phyloP scores from a whole-genome alignment of 2,329 filamentous ascomycete species.

The Fulvia fulva region DNA sequence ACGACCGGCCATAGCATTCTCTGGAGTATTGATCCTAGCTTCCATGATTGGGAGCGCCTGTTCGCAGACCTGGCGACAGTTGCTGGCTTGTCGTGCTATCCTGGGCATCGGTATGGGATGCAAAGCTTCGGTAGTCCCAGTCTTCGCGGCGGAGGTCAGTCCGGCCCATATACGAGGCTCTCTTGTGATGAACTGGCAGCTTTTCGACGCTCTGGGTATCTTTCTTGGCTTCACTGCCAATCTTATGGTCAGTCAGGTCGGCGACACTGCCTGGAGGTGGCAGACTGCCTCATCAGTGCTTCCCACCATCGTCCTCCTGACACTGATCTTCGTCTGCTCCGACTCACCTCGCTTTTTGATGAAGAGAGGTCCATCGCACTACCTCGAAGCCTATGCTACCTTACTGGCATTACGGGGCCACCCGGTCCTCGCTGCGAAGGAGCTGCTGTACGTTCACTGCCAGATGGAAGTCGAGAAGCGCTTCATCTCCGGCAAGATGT shows the following conservation, averaged over 20 bases:
- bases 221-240: slow-evolving; percentile 30
- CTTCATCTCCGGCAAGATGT: slow-evolving; percentile 7
- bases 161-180: slow-evolving; percentile 23
- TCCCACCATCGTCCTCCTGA: slow-evolving; percentile 27
- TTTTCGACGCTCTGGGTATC: slow-evolving; percentile 32
- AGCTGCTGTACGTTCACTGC: slow-evolving; percentile 28
- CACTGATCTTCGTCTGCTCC: slow-evolving; percentile 26
- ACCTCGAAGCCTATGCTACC: slow-evolving; percentile 25
- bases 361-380: slow-evolving; percentile 21
- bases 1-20: slow-evolving; percentile 28
- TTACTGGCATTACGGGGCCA: slow-evolving; percentile 22
- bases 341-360: slow-evolving; percentile 32
- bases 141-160: slow-evolving; percentile 33
- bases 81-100: slow-evolving; percentile 31
- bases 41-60: slow-evolving; percentile 30
- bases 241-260: slow-evolving; percentile 22
- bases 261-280: slow-evolving; percentile 28
- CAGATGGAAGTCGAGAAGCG: slow-evolving; percentile 28
- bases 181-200: slow-evolving; percentile 33
- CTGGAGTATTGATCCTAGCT: slow-evolving; percentile 30
- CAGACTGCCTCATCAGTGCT: slow-evolving; percentile 28
- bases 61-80: slow-evolving; percentile 25
- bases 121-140: slow-evolving; percentile 32
- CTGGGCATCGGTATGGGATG: slow-evolving; percentile 35
- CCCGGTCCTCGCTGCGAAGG: slow-evolving; percentile 29